Evolutionary conservation across 305 asterid genomes (phyloP).

Genomic region (Ruellia speciosa): DNA sequence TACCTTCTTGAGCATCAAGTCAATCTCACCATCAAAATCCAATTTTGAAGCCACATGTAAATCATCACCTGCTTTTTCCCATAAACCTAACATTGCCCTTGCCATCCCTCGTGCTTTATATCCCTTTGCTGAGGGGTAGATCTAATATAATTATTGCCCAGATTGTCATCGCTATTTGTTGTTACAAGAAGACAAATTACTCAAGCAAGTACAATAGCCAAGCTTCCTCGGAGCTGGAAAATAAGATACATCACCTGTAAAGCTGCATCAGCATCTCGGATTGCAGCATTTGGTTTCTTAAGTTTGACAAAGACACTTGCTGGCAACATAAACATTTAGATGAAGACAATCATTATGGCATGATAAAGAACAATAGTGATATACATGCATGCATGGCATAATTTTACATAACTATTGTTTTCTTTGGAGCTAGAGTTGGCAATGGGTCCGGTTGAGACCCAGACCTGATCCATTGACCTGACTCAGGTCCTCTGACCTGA

Average conservation of each 20-base stretch:
- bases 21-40: constrained; percentile 71
- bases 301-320: constrained; percentile 55
- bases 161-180: not conserved
- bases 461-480: too few species aligned
- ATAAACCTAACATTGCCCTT: constrained; percentile 65
- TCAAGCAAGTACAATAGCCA: not conserved
- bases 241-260: constrained; percentile 36
- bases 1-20: constrained; percentile 51
- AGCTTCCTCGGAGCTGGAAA: constrained; percentile 7
- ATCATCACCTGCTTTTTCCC: constrained; percentile 79
- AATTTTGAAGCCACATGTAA: constrained; percentile 62
- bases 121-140: constrained; percentile 74
- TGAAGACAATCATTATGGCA: constrained; percentile 1
- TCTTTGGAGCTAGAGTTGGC: too few species aligned
- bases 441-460: too few species aligned
- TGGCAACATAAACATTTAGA: constrained; percentile 24
- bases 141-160: constrained; percentile 24
- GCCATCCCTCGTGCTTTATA: constrained; percentile 79
- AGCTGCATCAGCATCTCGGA: constrained; percentile 81
- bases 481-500: too few species aligned
- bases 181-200: not conserved
- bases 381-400: not conserved
- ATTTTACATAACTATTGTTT: too few species aligned
- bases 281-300: constrained; percentile 84
- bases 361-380: constrained; percentile 1